Evolutionary conservation across 305 asterid genomes (phyloP).

Genomic region (Solanum hybrid): DNA sequence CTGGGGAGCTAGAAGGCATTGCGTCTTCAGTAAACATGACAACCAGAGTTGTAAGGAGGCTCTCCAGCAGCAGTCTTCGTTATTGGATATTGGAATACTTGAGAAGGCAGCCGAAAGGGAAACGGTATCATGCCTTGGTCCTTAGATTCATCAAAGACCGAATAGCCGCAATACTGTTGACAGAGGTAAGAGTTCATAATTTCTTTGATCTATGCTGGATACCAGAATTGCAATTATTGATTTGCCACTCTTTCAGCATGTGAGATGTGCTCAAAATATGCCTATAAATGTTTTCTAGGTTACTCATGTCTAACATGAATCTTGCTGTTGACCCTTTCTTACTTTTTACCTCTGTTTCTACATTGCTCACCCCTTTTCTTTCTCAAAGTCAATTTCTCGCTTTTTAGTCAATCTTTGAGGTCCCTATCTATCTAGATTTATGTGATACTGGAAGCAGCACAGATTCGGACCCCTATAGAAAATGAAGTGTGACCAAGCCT

Average conservation of each 20-base stretch:
- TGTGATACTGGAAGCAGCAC: not conserved
- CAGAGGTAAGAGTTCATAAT: slow-evolving; percentile 47
- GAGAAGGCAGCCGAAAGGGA: slow-evolving; percentile 67
- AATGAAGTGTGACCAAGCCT: not conserved
- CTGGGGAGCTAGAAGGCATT: slow-evolving; percentile 87
- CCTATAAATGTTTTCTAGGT: not conserved
- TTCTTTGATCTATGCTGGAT: slow-evolving; percentile 1
- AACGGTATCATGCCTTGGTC: slow-evolving; percentile 59
- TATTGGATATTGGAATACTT: slow-evolving; percentile 87
- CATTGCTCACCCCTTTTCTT: not conserved
- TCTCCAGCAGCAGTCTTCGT: slow-evolving; percentile 66
- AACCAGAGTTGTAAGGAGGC: slow-evolving; percentile 48
- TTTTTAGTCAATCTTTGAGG: not conserved
- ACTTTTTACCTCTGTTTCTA: not conserved
- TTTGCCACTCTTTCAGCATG: slow-evolving; percentile 1
- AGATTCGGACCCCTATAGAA: not conserved
- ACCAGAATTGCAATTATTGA: slow-evolving; percentile 6
- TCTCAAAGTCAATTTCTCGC: not conserved
- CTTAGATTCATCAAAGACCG: slow-evolving; percentile 89
- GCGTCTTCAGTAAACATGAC: slow-evolving; percentile 68
- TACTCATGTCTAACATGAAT: not conserved
- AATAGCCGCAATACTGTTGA: slow-evolving; percentile 67
- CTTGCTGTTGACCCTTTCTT: not conserved
- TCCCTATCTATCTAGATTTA: not conserved
- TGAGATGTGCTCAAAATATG: not conserved